Base-by-base conservation (phyloP, 148 eudicot genomes). In the Amaranthus cruentus region DNA sequence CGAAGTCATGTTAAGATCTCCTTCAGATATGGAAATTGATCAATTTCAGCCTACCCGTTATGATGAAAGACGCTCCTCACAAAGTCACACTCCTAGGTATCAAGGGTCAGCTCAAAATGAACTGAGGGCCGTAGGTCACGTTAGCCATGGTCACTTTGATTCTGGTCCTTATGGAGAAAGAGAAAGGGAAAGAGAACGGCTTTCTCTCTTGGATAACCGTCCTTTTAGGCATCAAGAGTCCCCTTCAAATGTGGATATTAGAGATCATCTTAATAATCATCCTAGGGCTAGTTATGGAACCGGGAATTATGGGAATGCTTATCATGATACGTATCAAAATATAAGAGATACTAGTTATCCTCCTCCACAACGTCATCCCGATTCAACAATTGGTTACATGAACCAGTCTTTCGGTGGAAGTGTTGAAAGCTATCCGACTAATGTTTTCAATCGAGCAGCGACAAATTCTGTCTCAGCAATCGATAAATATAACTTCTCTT, bases 401-500 rank as follows among this genome's bases (percentile, higher is more conserved):
- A 59, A 47, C 69, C 67, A 79, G 71, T 42, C 86, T 47, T 67
- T 46, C 48, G 28, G 69, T 47, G 77, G 47, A 13, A 5, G 15
- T 14, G 50, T 73, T 55, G 80, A 58, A 47, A 68, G 44, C 65
- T 80, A 68, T 51, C 53, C 68, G 7, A 58, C 69, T 13, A 38
- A 72, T 38, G 28, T 8, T 0, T 57, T 69, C 62, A 50, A 11
- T 51, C 10, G 50, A 38, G 48, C 59, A 43, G 63, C 12, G 71
- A 28, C 38, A 28, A 70, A 21, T 77, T 52, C 4, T 44, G 65
- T 83, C 69, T 79, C 90, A 7, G 72, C 86, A 14, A 84, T 77
- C 68, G 79, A 85, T 38, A 76, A 87, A 48, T 85, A 84, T 75
- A 84, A 74, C 21, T 81, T 81, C 7, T 61, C 77, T 28, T 55